Conservation (phyloP, 805 yeast species). For the Candida xiaguanensis region DNA sequence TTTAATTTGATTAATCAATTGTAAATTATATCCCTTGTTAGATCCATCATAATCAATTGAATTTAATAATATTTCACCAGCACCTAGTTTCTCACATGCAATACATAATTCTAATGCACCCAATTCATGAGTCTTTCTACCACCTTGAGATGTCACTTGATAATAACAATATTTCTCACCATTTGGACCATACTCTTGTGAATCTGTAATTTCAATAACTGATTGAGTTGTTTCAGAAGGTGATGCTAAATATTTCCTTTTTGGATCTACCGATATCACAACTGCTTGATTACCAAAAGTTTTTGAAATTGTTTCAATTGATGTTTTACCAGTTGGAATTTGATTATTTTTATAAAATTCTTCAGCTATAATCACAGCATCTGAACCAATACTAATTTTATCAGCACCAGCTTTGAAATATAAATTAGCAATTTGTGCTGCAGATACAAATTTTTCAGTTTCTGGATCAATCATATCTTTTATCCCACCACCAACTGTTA, state of each 20-base stretch:
- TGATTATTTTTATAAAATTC: slow-evolving; percentile 59
- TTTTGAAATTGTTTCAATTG: slow-evolving; percentile 88
- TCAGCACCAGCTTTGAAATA: slow-evolving; percentile 98
- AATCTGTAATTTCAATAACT: slow-evolving; percentile 55
- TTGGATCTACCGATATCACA: slow-evolving; percentile 97
- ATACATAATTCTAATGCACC: slow-evolving; percentile 88
- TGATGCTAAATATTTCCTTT: slow-evolving; percentile 67
- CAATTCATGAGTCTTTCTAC: slow-evolving; percentile 77
- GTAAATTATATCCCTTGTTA: slow-evolving; percentile 90
- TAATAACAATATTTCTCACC: slow-evolving; percentile 91
- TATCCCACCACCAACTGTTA: slow-evolving; percentile 98
- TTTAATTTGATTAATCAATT: slow-evolving; percentile 76
- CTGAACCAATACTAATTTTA: slow-evolving; percentile 96
- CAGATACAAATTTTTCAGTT: slow-evolving; percentile 69
- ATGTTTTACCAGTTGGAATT: slow-evolving; percentile 67
- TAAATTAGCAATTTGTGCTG: slow-evolving; percentile 83
- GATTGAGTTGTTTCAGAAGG: slow-evolving; percentile 62
- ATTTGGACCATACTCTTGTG: slow-evolving; percentile 63
- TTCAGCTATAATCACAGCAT: slow-evolving; percentile 92
- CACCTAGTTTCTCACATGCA: slow-evolving; percentile 92
- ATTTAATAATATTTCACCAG: slow-evolving; percentile 90
- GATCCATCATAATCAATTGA: slow-evolving; percentile 98
- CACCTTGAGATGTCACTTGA: slow-evolving; percentile 95
- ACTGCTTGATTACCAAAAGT: slow-evolving; percentile 97
- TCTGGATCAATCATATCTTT: slow-evolving; percentile 85